phyloP scores from a whole-genome alignment of 208 protist genomes.

The Strigomonas culicis region DNA sequence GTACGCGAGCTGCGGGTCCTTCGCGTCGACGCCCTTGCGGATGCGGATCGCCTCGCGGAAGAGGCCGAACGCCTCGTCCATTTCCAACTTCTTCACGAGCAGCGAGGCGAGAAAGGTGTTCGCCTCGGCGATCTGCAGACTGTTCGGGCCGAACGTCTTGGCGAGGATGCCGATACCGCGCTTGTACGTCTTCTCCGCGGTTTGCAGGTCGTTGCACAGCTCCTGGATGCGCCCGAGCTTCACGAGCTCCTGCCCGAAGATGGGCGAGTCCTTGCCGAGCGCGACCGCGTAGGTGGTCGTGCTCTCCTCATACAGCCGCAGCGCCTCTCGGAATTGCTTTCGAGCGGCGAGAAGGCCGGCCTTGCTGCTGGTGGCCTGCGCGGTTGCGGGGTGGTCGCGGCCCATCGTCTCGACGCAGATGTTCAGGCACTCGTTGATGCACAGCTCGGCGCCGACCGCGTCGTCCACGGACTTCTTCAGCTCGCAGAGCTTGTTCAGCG shows the following conservation, averaged over 20 bases:
- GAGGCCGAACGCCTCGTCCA: slow-evolving; percentile 50
- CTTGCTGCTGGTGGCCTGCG: slow-evolving; percentile 83
- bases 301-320: slow-evolving; percentile 80
- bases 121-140: slow-evolving; percentile 70
- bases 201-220: slow-evolving; percentile 63
- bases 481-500: slow-evolving; percentile 86
- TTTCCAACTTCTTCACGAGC: slow-evolving; percentile 56
- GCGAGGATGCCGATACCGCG: slow-evolving; percentile 59
- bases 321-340: slow-evolving; percentile 80
- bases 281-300: slow-evolving; percentile 55
- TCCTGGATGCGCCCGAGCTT: slow-evolving; percentile 82
- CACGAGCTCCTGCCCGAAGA: slow-evolving; percentile 77
- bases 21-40: slow-evolving; percentile 51
- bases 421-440: slow-evolving; percentile 82
- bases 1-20: slow-evolving; percentile 80
- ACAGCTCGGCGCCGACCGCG: slow-evolving; percentile 77
- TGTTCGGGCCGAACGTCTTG: slow-evolving; percentile 59
- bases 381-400: slow-evolving; percentile 76
- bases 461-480: slow-evolving; percentile 81
- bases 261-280: slow-evolving; percentile 72
- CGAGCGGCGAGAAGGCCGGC: slow-evolving; percentile 66
- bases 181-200: slow-evolving; percentile 67
- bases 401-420: slow-evolving; percentile 83
- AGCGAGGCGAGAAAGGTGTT: slow-evolving; percentile 72
- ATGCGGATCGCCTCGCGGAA: slow-evolving; percentile 77